Percentiles rank a stretch among this genome's conserved stretches.
Evolutionary conservation across 345 rosid species (phyloP).

Genomic region (Salix purpurea): DNA sequence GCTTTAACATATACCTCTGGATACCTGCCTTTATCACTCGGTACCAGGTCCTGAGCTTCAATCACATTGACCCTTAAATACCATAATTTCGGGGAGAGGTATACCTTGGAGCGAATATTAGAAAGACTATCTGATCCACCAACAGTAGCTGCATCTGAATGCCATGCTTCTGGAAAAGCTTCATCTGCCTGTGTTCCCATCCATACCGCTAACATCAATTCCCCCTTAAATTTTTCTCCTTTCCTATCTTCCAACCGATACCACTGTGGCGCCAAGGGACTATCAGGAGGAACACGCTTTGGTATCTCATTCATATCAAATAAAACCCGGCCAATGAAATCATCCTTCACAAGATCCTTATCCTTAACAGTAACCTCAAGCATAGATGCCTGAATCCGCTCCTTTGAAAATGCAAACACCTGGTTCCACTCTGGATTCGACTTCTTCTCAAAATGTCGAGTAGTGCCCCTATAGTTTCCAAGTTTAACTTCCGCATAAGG

Average conservation of each 20-base stretch:
- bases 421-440: constrained; percentile 80
- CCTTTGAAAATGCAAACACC: constrained; percentile 88
- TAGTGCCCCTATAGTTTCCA: constrained; percentile 83
- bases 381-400: constrained; percentile 62
- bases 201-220: constrained; percentile 96
- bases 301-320: constrained; percentile 78
- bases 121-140: constrained; percentile 59
- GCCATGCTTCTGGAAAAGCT: constrained; percentile 94
- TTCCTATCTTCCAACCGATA: constrained; percentile 63
- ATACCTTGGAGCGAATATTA: constrained; percentile 79
- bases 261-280: constrained; percentile 97
- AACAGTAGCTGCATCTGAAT: constrained; percentile 83
- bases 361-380: constrained; percentile 81
- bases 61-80: constrained; percentile 69
- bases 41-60: constrained; percentile 82
- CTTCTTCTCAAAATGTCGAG: constrained; percentile 83
- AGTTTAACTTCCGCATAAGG: constrained; percentile 94
- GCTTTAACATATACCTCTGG: constrained; percentile 64
- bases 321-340: constrained; percentile 52
- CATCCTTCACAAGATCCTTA: constrained; percentile 76
- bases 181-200: constrained; percentile 98
- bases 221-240: constrained; percentile 69
- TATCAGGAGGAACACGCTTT: constrained; percentile 77
- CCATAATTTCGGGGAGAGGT: constrained; percentile 87
- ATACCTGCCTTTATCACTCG: constrained; percentile 54